phyloP scores from a whole-genome alignment of 768 basidiomycete genomes.

The Kwoniella dejecticola region DNA sequence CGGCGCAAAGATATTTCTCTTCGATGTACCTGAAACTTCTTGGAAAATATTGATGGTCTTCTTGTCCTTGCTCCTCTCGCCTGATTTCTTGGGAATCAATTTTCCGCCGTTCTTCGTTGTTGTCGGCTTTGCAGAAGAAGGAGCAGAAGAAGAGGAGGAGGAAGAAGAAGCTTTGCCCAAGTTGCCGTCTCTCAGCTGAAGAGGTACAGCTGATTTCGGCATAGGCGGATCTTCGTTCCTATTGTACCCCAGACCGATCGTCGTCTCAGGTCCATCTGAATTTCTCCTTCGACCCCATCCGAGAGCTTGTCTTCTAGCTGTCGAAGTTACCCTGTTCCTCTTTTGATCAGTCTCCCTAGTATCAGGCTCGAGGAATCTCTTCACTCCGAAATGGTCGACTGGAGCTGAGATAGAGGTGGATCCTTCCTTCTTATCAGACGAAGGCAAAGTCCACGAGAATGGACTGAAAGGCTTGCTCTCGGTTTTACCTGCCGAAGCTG shows the following conservation, averaged over 20 bases:
- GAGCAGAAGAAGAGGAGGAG: too few relatives aligned
- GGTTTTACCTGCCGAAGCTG: too few relatives aligned
- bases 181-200: conserved; percentile 2
- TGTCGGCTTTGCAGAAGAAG: too few relatives aligned
- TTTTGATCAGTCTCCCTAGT: conserved; percentile 10
- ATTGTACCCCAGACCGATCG: conserved; percentile 1
- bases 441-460: conserved; percentile 2
- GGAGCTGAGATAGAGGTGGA: conserved; percentile 2
- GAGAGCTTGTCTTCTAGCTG: conserved; percentile 36
- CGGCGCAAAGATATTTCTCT: not conserved
- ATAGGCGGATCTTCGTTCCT: not conserved
- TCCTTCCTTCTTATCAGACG: too few relatives aligned
- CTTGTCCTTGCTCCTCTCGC: not conserved
- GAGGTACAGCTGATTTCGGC: conserved; percentile 6
- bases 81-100: too few relatives aligned
- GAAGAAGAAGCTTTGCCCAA: not conserved
- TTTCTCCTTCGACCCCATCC: conserved; percentile 45
- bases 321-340: conserved; percentile 34
- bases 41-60: not conserved
- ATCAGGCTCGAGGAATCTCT: conserved; percentile 15
- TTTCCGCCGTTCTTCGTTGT: not conserved
- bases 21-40: not conserved
- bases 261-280: conserved; percentile 36
- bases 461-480: too few relatives aligned
- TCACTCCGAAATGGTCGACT: conserved; percentile 22